Conservation (phyloP, 23 red algal species). For the Gracilaria domingensis region DNA sequence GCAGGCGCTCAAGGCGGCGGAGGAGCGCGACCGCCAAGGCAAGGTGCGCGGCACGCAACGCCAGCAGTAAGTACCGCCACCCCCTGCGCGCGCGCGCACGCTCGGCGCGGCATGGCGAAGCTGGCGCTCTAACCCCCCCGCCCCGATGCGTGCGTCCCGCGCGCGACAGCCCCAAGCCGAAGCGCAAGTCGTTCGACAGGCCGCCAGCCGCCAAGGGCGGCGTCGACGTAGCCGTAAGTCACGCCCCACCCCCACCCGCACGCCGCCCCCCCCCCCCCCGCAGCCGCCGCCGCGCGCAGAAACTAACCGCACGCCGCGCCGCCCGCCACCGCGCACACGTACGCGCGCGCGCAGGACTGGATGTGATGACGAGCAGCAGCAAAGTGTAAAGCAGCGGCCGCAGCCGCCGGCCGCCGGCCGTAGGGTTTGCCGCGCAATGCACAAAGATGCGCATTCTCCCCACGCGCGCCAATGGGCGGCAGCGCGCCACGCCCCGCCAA, state of each 20-base stretch:
- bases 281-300: background rate
- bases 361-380: background rate
- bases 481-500: no score
- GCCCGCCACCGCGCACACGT: background rate
- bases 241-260: background rate
- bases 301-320: background rate
- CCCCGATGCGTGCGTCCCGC: background rate
- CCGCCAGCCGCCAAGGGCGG: background rate
- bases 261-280: background rate
- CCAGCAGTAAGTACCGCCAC: conserved; percentile 39
- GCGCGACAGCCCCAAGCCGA: background rate
- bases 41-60: conserved; percentile 65
- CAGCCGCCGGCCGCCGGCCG: background rate
- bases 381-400: background rate
- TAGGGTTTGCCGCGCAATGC: background rate
- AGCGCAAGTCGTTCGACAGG: background rate
- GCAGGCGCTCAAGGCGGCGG: conserved; percentile 45
- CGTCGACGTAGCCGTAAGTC: background rate
- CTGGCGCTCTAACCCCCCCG: no score
- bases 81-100: no score
- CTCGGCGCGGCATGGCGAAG: no score
- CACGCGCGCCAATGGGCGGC: background rate
- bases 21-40: conserved; percentile 56
- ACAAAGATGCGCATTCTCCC: no score
- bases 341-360: conserved; percentile 6